Base-by-base conservation (phyloP, 2,329 filamentous ascomycete species). In the Cytospora piceicola region DNA sequence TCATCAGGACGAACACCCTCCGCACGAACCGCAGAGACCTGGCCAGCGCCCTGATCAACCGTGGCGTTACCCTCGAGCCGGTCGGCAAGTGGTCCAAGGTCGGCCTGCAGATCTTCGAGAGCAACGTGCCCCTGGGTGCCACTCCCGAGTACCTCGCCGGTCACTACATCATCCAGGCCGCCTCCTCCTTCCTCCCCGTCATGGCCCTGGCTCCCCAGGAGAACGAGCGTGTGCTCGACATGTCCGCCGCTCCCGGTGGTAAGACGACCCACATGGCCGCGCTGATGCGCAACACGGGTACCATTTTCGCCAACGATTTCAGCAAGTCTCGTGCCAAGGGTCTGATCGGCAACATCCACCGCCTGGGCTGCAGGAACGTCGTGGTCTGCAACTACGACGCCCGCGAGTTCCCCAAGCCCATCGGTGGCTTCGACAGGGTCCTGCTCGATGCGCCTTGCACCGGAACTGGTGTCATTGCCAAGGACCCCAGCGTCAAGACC, bases 41-140 rank as follows among this genome's bases (percentile, higher is more conserved):
- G 22, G 95, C 95, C 12, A 94, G 97, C 77, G 87, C 94, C 1
- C 85, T 97, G 67, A 97, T 97, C 83, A 97, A 97, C 81, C 91
- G 94, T 69, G 95, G 95, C 70, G 95, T 99, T 58, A 96, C 94
- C 17, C 86, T 99, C 49, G 94, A 99, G 78, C 95, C 95, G 2
- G 93, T 99, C 22, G 95, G 95, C 68, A 98, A 98, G 79, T 99
- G 95, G 95, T 95, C 91, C 71, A 99, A 99, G 81, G 93, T 99
- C 69, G 95, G 95, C 57, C 85, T 99, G 51, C 95, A 99, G 77
- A 88, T 99, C 67, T 99, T 99, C 77, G 95, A 99, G 78, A 92
- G 91, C 65, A 90, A 89, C 68, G 83, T 87, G 6, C 93, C 93
- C 3, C 86, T 97, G 1, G 94, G 94, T 85, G 95, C 95, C 32